Conservation (phyloP, 2,329 filamentous ascomycete species). For the Neonectria faginata region DNA sequence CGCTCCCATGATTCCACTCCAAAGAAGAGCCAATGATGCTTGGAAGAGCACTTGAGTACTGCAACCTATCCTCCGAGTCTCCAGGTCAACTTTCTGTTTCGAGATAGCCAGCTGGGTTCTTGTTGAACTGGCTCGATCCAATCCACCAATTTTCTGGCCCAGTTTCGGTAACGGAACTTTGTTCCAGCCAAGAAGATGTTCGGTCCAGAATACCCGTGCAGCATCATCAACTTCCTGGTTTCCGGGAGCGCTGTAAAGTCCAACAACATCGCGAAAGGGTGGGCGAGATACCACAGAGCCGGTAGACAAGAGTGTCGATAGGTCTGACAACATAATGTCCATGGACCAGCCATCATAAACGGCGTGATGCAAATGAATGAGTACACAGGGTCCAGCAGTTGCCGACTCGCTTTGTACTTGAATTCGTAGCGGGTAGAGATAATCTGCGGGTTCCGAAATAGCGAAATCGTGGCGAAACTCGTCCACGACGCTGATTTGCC, state of each 20-base stretch:
- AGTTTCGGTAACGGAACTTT: slow-evolving; percentile 67
- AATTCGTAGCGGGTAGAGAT: slow-evolving; percentile 71
- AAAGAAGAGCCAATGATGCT: slow-evolving; percentile 73
- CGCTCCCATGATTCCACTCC: slow-evolving; percentile 72
- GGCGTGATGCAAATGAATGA: slow-evolving; percentile 80
- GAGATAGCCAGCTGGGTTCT: slow-evolving; percentile 35
- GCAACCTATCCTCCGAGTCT: slow-evolving; percentile 58
- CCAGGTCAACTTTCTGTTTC: slow-evolving; percentile 41
- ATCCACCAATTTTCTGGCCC: slow-evolving; percentile 43
- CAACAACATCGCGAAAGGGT: slow-evolving; percentile 70
- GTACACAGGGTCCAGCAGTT: slow-evolving; percentile 44
- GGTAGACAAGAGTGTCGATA: slow-evolving; percentile 63
- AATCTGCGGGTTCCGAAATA: slow-evolving; percentile 52
- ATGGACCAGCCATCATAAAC: slow-evolving; percentile 96
- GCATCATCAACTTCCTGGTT: slow-evolving; percentile 48
- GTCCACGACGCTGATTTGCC: slow-evolving; percentile 57
- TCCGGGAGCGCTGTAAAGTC: slow-evolving; percentile 55
- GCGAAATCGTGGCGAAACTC: slow-evolving; percentile 54
- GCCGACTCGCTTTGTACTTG: slow-evolving; percentile 57
- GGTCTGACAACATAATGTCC: slow-evolving; percentile 77
- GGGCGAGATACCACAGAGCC: slow-evolving; percentile 55
- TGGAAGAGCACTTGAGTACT: slow-evolving; percentile 82
- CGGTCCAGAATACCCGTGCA: slow-evolving; percentile 76
- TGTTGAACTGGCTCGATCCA: slow-evolving; percentile 30
- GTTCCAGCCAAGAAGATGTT: slow-evolving; percentile 69